Evolutionary conservation across 1,139 yeast genomes (phyloP).

Genomic region (Geotrichum restrictum): DNA sequence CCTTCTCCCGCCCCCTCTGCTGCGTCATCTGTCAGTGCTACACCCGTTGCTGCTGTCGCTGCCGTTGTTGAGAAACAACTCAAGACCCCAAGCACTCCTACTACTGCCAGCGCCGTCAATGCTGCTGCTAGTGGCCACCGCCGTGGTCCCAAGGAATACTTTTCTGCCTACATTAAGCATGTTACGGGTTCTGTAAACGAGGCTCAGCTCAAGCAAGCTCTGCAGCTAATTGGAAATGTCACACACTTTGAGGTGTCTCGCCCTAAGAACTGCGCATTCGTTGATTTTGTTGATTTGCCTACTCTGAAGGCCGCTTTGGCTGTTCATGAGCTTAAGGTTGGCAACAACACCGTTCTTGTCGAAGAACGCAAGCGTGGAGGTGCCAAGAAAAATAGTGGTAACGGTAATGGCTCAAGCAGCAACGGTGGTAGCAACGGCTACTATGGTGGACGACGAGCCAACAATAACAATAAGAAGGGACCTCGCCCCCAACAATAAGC

Average conservation of each 20-base stretch:
- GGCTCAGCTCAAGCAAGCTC: conserved; percentile 32
- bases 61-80: conserved; percentile 20
- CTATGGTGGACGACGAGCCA: background rate
- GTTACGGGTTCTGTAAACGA: conserved; percentile 35
- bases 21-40: conserved; percentile 16
- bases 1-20: conserved; percentile 12
- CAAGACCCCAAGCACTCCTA: conserved; percentile 10
- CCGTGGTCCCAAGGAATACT: conserved; percentile 29
- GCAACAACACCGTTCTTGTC: conserved; percentile 23
- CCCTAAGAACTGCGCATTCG: conserved; percentile 38
- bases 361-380: conserved; percentile 18
- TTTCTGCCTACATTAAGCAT: conserved; percentile 41
- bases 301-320: conserved; percentile 36
- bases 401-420: background rate
- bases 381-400: conserved; percentile 11
- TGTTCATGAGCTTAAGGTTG: conserved; percentile 35
- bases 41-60: conserved; percentile 15
- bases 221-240: conserved; percentile 36
- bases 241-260: conserved; percentile 40
- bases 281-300: conserved; percentile 39
- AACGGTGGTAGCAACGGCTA: conserved; percentile 7
- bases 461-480: conserved; percentile 10
- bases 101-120: conserved; percentile 5
- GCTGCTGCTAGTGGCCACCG: conserved; percentile 16
- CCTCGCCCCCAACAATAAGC: background rate